Evolutionary conservation across 2,329 filamentous ascomycete species (phyloP), one percentile per base, ranked within the genome.

Genomic region (Penicillium psychrosexuale): DNA sequence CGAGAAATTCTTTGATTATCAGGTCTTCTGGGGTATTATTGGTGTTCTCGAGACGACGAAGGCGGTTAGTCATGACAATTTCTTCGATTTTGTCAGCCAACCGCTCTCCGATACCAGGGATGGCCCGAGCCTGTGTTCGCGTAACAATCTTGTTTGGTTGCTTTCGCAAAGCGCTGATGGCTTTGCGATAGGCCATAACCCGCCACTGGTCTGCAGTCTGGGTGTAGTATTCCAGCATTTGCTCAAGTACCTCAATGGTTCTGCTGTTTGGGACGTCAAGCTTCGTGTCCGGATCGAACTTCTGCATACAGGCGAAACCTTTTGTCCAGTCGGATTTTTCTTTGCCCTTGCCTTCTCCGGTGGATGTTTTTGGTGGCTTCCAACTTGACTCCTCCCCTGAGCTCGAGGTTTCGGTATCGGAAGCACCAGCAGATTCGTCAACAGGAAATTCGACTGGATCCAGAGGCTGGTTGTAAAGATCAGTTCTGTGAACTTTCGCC

Each of bases 61-160:
- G 81, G 27, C 80, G 79, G 64, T 90, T 82, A 0, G 90, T 96
- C 37, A 80, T 79, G 2, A 85, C 89, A 40, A 97, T 96, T 68
- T 97, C 93, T 65, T 94, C 90, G 59, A 97, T 94, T 71, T 96
- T 96, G 27, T 82, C 78, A 0, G 91, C 91, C 1, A 97, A 76
- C 1, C 89, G 82, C 11, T 78, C 65, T 8, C 92, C 92, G 34
- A 97, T 85, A 55, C 80, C 82, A 0, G 85, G 84, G 1, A 97
- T 78, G 2, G 74, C 71, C 11, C 81, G 75, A 0, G 92, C 93
- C 69, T 95, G 82, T 46, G 85, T 80, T 55, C 82, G 85, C 0
- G 87, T 92, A 4, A 72, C 77, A 55, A 97, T 82, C 66, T 84
- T 87, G 19, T 66, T 67, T 0, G 76, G 68, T 58, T 92, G 87